Base-by-base conservation (phyloP, 257 asterid genomes). In the Henckelia pumila region DNA sequence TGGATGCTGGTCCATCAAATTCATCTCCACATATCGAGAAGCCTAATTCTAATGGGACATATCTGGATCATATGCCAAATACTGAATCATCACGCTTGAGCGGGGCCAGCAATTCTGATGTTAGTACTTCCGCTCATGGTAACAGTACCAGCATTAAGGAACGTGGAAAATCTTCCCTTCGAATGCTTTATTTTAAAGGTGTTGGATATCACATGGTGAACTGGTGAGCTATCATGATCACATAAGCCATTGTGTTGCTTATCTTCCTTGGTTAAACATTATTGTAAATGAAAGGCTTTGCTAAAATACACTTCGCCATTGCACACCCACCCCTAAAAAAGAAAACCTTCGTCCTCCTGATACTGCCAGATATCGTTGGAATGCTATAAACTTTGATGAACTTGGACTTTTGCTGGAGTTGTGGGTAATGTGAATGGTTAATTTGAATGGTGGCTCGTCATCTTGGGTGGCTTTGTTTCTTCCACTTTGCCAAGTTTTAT, bases 141-240 rank as follows among this genome's bases (percentile, higher is more conserved):
- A 77, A 72, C 77, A 87, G 81, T 68, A 73, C 81, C 69, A 86
- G 67, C 71, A 37, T 28, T 23, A 90, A 73, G 75, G 93, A 88
- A 52, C 98, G 88, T 26, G 95, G 92, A 67, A 90, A 81, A 76
- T 63, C 90, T 76, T 68, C 88, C 67, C 76, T 80, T 22, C 83
- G 92, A 60, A 83, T 84, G 80, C 94, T 93, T 80, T 86, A 80
- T 77, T 81, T 82, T 73, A 79, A 77, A 80, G 97, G 95, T 53
- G 80, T 85, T 66, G 95, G 87, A 57, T 93, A 93, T 90, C 99
- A 90, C 85, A 93, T 93, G 97, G 99, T 93, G 71, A 93, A 93
- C 86, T 90, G 99, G 99, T 93, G 63, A 76, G 90, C 64, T n/a
- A 35, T 75, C 72, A 69, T 66, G 64, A 70, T n/a, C 70, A 47